Base-by-base conservation (phyloP, 2,329 filamentous ascomycete genomes). In the Allantophomopsis lycopodina region DNA sequence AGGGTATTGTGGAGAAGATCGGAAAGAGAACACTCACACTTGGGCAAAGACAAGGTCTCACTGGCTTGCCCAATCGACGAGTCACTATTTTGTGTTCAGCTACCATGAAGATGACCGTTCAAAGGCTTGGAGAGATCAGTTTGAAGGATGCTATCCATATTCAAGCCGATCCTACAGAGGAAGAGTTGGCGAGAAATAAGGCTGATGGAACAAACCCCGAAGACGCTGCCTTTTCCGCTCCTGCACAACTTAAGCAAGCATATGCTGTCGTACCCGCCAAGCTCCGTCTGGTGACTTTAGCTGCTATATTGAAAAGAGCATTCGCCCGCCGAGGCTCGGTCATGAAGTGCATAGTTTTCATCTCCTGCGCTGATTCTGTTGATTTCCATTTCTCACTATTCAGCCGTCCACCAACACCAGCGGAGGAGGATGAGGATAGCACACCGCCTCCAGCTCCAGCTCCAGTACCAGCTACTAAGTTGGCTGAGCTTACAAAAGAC, bases 71-170 rank as follows among this genome's bases (percentile, higher is more conserved):
- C 0, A 76, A 76, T 39, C 73, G 87, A 46, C 75, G 88, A 41
- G 80, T 85, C 2, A 96, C 91, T 0, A 71, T 98, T 4, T 71
- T 98, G 2, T 98, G 91, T 59, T 98, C 91, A 4, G 91, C 91
- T 3, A 98, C 91, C 0, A 83, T 98, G 79, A 95, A 95, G 64
- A 88, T 94, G 77, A 91, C 89, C 50, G 91, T 96, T 1, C 88
- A 96, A 57, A 82, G 83, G 50, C 66, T 98, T 5, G 88, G 89
- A 33, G 87, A 95, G 55, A 94, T 96, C 62, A 94, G 87, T 65
- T 66, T 98, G 57, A 88, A 93, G 50, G 86, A 96, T 52, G 88
- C 91, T 1, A 73, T 86, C 1, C 86, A 94, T 55, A 81, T 98
- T 49, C 80, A 85, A 39, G 79, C 82, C 0, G 73, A 80, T 45